Evolutionary conservation across 306 rosid species (phyloP).

Genomic region (Gastrolobium bilobum): DNA sequence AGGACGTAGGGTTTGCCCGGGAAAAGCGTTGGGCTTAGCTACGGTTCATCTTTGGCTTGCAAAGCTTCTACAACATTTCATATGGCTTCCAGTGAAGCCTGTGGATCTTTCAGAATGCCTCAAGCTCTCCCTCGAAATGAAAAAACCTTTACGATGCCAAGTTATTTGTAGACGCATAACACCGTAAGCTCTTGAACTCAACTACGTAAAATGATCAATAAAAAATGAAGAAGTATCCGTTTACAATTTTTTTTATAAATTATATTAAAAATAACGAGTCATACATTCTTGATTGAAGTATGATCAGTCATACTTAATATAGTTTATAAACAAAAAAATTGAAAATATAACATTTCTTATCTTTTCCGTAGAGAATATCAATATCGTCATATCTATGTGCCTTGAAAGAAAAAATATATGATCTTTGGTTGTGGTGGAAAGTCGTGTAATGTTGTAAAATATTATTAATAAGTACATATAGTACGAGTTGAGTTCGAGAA

Average conservation of each 20-base stretch:
- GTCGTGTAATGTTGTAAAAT: neutral
- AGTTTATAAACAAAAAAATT: no score
- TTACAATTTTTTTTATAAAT: no score
- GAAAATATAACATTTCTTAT: no score
- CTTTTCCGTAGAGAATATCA: no score
- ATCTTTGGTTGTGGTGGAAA: neutral
- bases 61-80: conserved; percentile 61
- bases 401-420: no score
- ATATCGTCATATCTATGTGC: neutral
- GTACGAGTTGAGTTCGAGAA: neutral
- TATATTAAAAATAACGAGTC: no score
- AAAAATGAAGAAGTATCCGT: neutral
- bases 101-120: conserved; percentile 75
- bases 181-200: neutral
- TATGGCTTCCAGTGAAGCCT: conserved; percentile 57
- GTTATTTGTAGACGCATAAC: conserved; percentile 37
- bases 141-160: conserved; percentile 58
- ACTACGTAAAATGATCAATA: neutral
- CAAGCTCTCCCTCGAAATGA: conserved; percentile 73
- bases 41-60: conserved; percentile 82
- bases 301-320: no score
- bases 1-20: conserved; percentile 75
- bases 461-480: neutral
- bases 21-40: conserved; percentile 69
- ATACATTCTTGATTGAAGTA: no score